Conservation (phyloP, 352 stramenopile species). For the Phytophthora pinifolia region DNA sequence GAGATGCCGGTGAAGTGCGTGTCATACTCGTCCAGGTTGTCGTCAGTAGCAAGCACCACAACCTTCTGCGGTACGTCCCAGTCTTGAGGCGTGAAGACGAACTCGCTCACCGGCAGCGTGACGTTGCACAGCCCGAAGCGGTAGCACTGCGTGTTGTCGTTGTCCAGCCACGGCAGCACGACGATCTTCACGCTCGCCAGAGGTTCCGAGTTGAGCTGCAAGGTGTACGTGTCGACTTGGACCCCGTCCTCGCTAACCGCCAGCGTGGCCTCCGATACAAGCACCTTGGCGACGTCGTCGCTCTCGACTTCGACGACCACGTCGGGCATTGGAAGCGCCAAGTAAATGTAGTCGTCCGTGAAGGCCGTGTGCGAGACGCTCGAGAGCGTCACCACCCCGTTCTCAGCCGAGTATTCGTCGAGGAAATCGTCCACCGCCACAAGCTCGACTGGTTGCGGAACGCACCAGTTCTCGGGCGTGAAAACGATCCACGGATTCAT, state of each 20-base stretch:
- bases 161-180: conserved; percentile 66
- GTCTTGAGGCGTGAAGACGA: conserved; percentile 58
- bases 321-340: conserved; percentile 30
- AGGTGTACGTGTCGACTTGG: conserved; percentile 41
- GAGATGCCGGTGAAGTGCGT: conserved; percentile 66
- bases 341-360: conserved; percentile 72
- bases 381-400: conserved; percentile 54
- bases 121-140: conserved; percentile 75
- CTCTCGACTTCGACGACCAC: conserved; percentile 57
- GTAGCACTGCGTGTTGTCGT: conserved; percentile 61
- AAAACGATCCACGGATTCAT: conserved; percentile 75
- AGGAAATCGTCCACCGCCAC: conserved; percentile 58
- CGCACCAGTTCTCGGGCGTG: conserved; percentile 68
- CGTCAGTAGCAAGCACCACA: conserved; percentile 54
- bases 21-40: conserved; percentile 70
- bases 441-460: conserved; percentile 52
- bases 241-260: conserved; percentile 60
- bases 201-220: conserved; percentile 64
- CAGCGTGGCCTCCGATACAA: conserved; percentile 59
- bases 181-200: conserved; percentile 61
- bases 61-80: conserved; percentile 70
- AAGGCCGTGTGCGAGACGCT: conserved; percentile 63
- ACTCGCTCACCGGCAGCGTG: conserved; percentile 52
- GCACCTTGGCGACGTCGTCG: conserved; percentile 55
- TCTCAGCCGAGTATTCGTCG: conserved; percentile 46